These are phyloP conservation scores for Gaeumannomyces sp. DNA, from an alignment of 2,329 filamentous ascomycete genomes.

Conservation along the genomic window DNA sequence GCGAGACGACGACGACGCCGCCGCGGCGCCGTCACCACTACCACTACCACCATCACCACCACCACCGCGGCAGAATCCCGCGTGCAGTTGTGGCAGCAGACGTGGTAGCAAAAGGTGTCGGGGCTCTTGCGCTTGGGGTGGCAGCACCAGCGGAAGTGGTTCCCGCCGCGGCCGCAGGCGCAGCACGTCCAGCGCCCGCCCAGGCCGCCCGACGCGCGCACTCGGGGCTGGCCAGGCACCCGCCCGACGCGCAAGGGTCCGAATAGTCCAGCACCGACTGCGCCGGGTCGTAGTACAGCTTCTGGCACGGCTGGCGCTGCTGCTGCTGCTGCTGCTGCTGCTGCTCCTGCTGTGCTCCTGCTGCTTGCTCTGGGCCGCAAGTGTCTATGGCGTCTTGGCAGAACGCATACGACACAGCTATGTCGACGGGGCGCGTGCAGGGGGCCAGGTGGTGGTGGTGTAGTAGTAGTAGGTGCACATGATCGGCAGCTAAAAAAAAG, in stretches of 20 bases:
- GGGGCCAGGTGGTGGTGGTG: constrained; percentile 32
- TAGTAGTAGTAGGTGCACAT: constrained; percentile 47
- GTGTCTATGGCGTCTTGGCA: constrained; percentile 15
- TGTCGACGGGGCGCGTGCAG: constrained; percentile 14
- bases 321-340: constrained; percentile 6
- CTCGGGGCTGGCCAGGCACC: constrained; percentile 37
- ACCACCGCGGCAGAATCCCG: constrained; percentile 21
- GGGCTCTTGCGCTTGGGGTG: constrained; percentile 39
- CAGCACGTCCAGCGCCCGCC: constrained; percentile 45
- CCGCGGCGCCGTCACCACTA: neutral
- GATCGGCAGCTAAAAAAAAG: neutral
- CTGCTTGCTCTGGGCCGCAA: constrained; percentile 5
- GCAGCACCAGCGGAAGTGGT: constrained; percentile 38
- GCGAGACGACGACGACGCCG: neutral
- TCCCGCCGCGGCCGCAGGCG: constrained; percentile 39
- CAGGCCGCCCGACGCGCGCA: constrained; percentile 43
- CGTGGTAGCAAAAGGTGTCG: constrained; percentile 47
- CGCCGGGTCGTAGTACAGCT: constrained; percentile 24
- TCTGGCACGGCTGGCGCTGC: constrained; percentile 23
- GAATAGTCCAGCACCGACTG: constrained; percentile 28
- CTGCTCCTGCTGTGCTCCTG: neutral
- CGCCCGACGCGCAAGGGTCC: constrained; percentile 38
- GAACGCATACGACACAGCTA: constrained; percentile 17
- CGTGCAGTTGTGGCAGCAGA: constrained; percentile 38
- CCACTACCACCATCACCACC: neutral